Evolutionary conservation across 352 stramenopile genomes (phyloP), one percentile per base, ranked within the genome.

Genomic region (Phytophthora citrophthora): DNA sequence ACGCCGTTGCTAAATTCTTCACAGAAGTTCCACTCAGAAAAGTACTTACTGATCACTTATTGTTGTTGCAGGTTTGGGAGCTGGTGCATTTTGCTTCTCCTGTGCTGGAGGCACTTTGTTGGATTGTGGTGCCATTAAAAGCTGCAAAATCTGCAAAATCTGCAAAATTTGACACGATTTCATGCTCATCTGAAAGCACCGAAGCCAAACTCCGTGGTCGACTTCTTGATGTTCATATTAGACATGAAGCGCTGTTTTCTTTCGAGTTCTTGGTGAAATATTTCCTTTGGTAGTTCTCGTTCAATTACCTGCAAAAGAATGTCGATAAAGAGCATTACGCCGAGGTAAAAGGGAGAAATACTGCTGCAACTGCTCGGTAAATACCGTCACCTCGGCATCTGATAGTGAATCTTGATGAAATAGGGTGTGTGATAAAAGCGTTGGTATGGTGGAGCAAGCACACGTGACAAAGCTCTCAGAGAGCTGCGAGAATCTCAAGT

Each of bases 391-490:
- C 15, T 87, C 58, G 0, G 41, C 31, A 5, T 31, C 10, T 18
- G 64, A 56, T 16, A 80, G 23, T 7, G 65, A 45, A n/a, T 72
- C 65, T 38, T 49, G 18, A 62, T 58, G 41, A 79, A 86, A 13
- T 76, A 20, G 11, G 76, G 55, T 23, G 39, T 52, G 24, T 87
- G 70, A 4, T 26, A 15, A n/a, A 54, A 40, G 15, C 10, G 9
- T 26, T 64, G n/a, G n/a, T n/a, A 86, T 94, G 79, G 86, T 96
- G 32, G 83, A 96, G 72, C 85, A 94, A 70, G 80, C 86, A 43
- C 81, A 95, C 57, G 70, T 93, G 55, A 76, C 76, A 2, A 76
- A 74, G 15, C 76, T 96, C 12, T 82, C 81, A 18, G 86, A 96
- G 50, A 82, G 54, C 46, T 96, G 88, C 64, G 85, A 96, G 59